Conservation (phyloP, 805 yeast genomes). For the Zygoascus flipseniorum region DNA sequence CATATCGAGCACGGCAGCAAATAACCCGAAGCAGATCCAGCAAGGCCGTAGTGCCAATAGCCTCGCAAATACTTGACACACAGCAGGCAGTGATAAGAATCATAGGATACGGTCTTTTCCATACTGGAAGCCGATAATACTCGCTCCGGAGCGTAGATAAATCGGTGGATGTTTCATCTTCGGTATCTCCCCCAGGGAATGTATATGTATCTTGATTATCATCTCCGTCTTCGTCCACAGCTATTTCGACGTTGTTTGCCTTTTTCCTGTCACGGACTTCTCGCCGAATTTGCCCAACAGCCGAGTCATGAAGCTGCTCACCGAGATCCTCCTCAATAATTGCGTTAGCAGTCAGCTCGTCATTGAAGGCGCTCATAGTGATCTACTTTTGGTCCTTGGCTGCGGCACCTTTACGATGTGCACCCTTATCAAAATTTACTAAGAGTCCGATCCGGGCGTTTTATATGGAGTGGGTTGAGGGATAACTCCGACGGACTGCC, state of each 20-base stretch:
- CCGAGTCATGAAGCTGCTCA: neutral
- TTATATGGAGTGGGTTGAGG: too few relatives aligned
- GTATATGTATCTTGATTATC: neutral
- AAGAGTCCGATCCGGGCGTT: too few relatives aligned
- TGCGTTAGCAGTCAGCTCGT: neutral
- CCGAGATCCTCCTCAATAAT: neutral
- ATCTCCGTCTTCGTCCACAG: neutral
- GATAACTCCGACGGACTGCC: too few relatives aligned
- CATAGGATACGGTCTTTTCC: constrained; percentile 7
- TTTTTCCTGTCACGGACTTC: neutral
- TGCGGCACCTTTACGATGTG: too few relatives aligned
- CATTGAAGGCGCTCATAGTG: too few relatives aligned
- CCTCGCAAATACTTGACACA: neutral
- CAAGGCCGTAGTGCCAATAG: constrained; percentile 1
- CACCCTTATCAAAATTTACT: too few relatives aligned
- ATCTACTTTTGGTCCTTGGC: too few relatives aligned
- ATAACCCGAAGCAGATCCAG: constrained; percentile 11
- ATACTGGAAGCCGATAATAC: constrained; percentile 1
- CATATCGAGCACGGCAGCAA: neutral
- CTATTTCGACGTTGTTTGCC: neutral
- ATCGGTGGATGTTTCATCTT: neutral
- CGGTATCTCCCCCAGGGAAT: neutral
- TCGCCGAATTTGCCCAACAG: too few relatives aligned
- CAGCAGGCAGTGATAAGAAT: constrained; percentile 2
- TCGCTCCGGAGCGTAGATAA: constrained; percentile 4